A percentile compares a stretch with the other conserved stretches of the same genome.
These are phyloP conservation scores for Metschnikowia koreensis DNA, from an alignment of 805 yeast genomes.

Conservation along the genomic window DNA sequence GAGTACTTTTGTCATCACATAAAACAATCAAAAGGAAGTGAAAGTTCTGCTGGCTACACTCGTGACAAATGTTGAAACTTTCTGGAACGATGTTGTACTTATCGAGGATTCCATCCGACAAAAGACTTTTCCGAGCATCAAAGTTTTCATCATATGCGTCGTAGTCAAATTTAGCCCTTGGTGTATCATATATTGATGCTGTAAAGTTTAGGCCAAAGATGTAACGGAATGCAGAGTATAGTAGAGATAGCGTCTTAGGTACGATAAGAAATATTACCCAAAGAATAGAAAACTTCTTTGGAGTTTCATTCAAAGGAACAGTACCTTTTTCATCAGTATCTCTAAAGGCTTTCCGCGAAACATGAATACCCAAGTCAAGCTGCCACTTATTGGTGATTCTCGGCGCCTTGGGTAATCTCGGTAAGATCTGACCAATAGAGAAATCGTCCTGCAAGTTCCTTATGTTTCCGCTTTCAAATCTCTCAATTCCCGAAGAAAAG, in stretches of 20 bases:
- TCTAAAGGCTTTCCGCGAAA: conserved; percentile 24
- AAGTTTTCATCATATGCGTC: conserved; percentile 23
- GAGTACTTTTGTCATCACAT: conserved; percentile 24
- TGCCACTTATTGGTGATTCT: conserved; percentile 41
- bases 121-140: conserved; percentile 1
- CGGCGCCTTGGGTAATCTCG: conserved; percentile 42
- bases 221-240: conserved; percentile 34
- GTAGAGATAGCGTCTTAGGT: conserved; percentile 49
- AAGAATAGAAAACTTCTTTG: conserved; percentile 26
- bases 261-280: conserved; percentile 53
- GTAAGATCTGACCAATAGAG: conserved; percentile 28
- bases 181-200: conserved; percentile 19
- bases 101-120: neutral
- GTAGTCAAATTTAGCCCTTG: conserved; percentile 26
- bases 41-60: conserved; percentile 26
- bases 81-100: conserved; percentile 13
- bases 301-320: conserved; percentile 1
- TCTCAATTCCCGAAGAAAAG: conserved; percentile 14
- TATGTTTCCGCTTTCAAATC: conserved; percentile 12
- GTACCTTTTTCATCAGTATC: conserved; percentile 1
- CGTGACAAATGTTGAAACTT: conserved; percentile 33
- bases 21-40: conserved; percentile 36
- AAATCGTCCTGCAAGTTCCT: conserved; percentile 29
- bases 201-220: conserved; percentile 21
- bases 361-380: conserved; percentile 40